Base-by-base conservation (phyloP, 768 basidiomycete species). In the Lactarius pseudohatsudake region DNA sequence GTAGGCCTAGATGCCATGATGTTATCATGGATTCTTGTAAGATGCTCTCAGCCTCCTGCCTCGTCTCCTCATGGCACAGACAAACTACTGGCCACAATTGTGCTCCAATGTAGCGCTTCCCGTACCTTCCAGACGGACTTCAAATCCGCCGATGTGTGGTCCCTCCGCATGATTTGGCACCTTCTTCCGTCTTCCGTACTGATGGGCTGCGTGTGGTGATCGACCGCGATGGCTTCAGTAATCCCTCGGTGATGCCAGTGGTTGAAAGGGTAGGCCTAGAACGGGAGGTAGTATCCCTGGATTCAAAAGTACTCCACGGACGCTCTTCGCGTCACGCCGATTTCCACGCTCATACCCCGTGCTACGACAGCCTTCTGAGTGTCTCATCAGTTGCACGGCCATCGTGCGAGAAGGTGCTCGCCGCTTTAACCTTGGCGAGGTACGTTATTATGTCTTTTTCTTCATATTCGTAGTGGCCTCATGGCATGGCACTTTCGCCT, bases 161-260 rank as follows among this genome's bases (percentile, higher is more conserved):
- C 92, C 7, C 81, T 98, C 18, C 95, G 96, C 69, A 94, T 98
- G 90, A 92, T 98, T 63, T 81, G 98, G 20, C 88, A 98, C 79
- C 1, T 98, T 97, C 79, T 94, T 98, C 78, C 85, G 85, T 40
- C 77, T 96, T 22, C 95, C 96, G 0, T 98, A 94, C 73, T 82
- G 81, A 20, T 87, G 92, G 69, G 87, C 90, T 1, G 79, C 86
- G 1, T 83, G 82, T 47, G 85, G 84, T 0, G 86, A 85, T 62
- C 83, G 80, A 2, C 62, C 53, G 16, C 36, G 45, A 59, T 54
- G 62, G 63, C 8, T 58, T 57, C n/a, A 57, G 55, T 8, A 5
- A 56, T 15, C 9, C 43, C 7, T 59, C 78, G 72, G 77, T 20
- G 79, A 79, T 50, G 74, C 4, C 30, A 6, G 30, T 28, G 28